Base-by-base conservation (phyloP, 768 basidiomycete species). In the Chlorophyllum brunneum region DNA sequence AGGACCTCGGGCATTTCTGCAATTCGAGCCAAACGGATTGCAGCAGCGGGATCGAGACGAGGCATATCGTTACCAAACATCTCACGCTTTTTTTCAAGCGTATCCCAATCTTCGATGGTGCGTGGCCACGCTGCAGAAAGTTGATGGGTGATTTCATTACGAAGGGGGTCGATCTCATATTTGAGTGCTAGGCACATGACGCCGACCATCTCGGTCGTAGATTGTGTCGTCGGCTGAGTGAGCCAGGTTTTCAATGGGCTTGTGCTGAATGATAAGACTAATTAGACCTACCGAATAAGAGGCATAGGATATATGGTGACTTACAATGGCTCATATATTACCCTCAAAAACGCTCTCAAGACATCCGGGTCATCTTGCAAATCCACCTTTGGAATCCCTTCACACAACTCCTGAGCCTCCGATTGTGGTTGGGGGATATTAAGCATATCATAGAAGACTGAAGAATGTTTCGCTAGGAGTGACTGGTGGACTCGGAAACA, bases 401-500 rank as follows among this genome's bases (percentile, higher is more conserved):
- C 49, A n/a, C 34, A 51, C 22, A 38, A 31, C 13, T 51, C 49
- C 29, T 51, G 49, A 13, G n/a, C 16, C 4, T 48, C 30, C 11
- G 56, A 43, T 18, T 57, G 56, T 13, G 52, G 51, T 4, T n/a
- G n/a, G n/a, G n/a, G n/a, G n/a, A 54, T 37, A 30, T 10, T 22
- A 45, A 57, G 47, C 40, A 54, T 38, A 15, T 57, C 52, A 7
- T 29, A 29, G 44, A 57, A 50, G 23, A 57, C 29, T 11, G 56
- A 36, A 37, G 52, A 57, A 27, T 57, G 47, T 26, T 44, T 49
- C 15, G 56, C 49, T 10, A 57, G 41, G 9, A 57, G 33, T 15
- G 41, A 42, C 22, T 38, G 42, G 27, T 57, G 56, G 6, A 57
- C 56, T 10, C 51, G 39, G 46, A 57, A 57, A 40, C 26, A 51